Evolutionary conservation across 495 filamentous ascomycete genomes (phyloP).

Genomic region (Neurospora terricola): DNA sequence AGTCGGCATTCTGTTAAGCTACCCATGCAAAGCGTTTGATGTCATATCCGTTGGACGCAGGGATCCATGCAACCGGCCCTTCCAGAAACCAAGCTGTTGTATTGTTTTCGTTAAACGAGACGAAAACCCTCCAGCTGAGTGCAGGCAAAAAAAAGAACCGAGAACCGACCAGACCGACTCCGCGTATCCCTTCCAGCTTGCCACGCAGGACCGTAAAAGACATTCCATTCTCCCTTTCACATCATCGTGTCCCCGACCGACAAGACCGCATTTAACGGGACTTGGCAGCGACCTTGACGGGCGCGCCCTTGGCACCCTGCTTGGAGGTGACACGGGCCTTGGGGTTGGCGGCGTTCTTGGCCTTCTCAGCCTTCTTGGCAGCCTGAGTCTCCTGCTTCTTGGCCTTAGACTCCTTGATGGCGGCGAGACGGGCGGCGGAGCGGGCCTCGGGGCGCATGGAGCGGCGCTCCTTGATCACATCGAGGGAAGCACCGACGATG

Average conservation of each 20-base stretch:
- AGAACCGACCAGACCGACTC: conserved; percentile 29
- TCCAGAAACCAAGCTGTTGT: conserved; percentile 17
- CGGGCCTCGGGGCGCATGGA: conserved; percentile 87
- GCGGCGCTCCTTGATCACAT: conserved; percentile 99
- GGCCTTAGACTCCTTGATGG: conserved; percentile 94
- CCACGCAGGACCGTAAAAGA: conserved; percentile 17
- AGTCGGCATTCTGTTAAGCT: conserved; percentile 25
- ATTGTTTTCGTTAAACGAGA: conserved; percentile 15
- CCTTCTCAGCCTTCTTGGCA: conserved; percentile 99
- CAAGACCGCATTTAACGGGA: conserved; percentile 56
- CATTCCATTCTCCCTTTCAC: conserved; percentile 15
- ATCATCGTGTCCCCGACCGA: conserved; percentile 6
- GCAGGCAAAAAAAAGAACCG: conserved; percentile 20
- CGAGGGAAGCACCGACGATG: conserved; percentile 97
- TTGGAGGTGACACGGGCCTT: conserved; percentile 72
- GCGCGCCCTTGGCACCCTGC: conserved; percentile 90
- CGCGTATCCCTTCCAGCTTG: conserved; percentile 17
- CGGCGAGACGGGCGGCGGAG: conserved; percentile 75
- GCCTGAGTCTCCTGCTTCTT: conserved; percentile 80
- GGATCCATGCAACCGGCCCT: conserved; percentile 24
- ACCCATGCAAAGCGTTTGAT: conserved; percentile 22
- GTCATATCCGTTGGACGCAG: conserved; percentile 14
- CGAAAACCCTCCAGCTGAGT: conserved; percentile 20
- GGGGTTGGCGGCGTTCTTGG: conserved; percentile 75
- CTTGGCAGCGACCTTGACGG: conserved; percentile 75